Evolutionary conservation across 805 yeast genomes (phyloP), one percentile per base, ranked within the genome.

Genomic region (Lachancea sp.): DNA sequence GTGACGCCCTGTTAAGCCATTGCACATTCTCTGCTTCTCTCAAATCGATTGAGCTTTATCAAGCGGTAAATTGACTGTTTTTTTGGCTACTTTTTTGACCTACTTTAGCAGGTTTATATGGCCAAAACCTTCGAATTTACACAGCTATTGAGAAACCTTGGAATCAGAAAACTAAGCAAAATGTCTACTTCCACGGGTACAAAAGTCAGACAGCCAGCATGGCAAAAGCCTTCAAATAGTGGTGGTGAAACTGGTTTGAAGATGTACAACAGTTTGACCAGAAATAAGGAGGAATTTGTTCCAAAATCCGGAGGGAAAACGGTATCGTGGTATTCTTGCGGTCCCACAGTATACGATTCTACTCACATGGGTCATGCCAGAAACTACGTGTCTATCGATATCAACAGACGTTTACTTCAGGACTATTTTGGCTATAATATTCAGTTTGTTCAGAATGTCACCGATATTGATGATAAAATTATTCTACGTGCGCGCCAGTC

Each of bases 301-400:
- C 95, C 98, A 2, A 66, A 71, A 46, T 68, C 71, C 22, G 76
- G 77, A 2, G 61, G 60, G 30, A 76, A 77, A 49, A 77, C 75
- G 48, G 85, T 93, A 41, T 76, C 89, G 0, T 93, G 99, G 99
- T 93, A 93, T 70, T 85, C 89, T 47, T 93, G 99, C 75, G 99
- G 99, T 5, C 99, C 99, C 11, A 93, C 99, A 0, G 99, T 93
- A 13, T 93, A 93, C 61, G 96, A 93, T 66, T 80, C 93, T 29
- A 79, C 90, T 42, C 99, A 93, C 62, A 89, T 93, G 97, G 99
- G 99, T 18, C 99, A 93, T 65, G 99, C 99, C 12, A 75, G 99
- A 66, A 93, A 93, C 68, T 93, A 93, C 59, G 98, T 93, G 41
- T 79, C 96, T 9, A 86, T 85, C 43, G 99, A 93, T 65, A 88